phyloP scores from a whole-genome alignment of 768 basidiomycete genomes.

The Auricularia heimuer region DNA sequence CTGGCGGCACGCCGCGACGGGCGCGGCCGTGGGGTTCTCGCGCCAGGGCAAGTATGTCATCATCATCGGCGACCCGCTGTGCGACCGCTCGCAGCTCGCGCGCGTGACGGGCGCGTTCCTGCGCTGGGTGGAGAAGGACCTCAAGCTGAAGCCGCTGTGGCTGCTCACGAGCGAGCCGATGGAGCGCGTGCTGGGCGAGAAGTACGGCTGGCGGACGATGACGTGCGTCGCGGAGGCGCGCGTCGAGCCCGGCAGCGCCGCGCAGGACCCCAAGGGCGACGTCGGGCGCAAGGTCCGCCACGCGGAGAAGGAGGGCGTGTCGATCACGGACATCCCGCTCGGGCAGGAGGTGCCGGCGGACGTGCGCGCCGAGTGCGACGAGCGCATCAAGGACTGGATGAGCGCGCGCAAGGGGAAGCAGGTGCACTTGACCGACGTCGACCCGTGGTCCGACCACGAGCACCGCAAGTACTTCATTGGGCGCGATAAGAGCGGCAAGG shows the following conservation, averaged over 20 bases:
- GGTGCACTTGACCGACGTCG: conserved; percentile 36
- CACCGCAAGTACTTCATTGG: conserved; percentile 53
- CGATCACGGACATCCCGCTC: conserved; percentile 34
- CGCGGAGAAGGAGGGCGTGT: conserved; percentile 45
- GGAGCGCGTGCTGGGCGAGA: conserved; percentile 39
- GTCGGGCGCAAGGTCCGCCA: conserved; percentile 51
- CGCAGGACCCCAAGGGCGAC: conserved; percentile 39
- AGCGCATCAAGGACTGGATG: conserved; percentile 49
- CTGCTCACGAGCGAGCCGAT: conserved; percentile 44
- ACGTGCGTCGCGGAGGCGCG: conserved; percentile 56
- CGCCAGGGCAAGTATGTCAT: conserved; percentile 42
- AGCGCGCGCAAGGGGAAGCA: conserved; percentile 44
- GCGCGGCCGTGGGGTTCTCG: conserved; percentile 56
- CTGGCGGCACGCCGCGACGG: conserved; percentile 43
- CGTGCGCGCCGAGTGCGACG: conserved; percentile 37
- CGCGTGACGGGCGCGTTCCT: conserved; percentile 42
- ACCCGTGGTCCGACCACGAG: conserved; percentile 45
- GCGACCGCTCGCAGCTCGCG: conserved; percentile 26
- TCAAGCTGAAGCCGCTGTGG: conserved; percentile 45
- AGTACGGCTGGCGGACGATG: conserved; percentile 47
- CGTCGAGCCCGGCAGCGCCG: conserved; percentile 31
- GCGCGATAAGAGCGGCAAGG: conserved; percentile 27
- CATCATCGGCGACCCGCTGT: conserved; percentile 54
- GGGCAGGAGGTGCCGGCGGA: conserved; percentile 31
- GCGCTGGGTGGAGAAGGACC: conserved; percentile 28